Evolutionary conservation across 495 filamentous ascomycete species (phyloP).

Genomic region (Aspergillus sclerotiicarbonarius): DNA sequence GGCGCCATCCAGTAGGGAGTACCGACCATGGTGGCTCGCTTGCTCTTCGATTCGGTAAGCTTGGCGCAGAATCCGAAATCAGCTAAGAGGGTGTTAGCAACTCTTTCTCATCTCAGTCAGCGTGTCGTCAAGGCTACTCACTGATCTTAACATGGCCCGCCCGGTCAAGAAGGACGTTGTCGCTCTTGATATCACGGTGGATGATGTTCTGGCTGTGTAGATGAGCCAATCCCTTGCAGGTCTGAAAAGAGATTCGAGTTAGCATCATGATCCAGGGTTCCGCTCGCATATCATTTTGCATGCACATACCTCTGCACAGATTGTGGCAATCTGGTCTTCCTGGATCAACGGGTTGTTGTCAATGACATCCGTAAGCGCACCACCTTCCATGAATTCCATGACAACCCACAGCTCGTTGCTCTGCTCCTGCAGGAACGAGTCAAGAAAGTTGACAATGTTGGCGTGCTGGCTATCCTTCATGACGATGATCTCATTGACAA

Average conservation of each 20-base stretch:
- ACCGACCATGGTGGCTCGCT: constrained; percentile 98
- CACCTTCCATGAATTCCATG: constrained; percentile 99
- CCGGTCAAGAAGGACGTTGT: constrained; percentile 93
- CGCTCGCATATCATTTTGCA: neutral
- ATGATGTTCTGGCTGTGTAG: constrained; percentile 95
- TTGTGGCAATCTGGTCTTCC: constrained; percentile 96
- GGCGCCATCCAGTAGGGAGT: constrained; percentile 99
- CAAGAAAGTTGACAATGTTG: constrained; percentile 98
- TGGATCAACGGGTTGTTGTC: constrained; percentile 90
- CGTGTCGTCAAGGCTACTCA: constrained; percentile 44
- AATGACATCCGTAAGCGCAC: constrained; percentile 96
- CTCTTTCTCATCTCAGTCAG: neutral
- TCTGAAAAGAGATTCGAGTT: constrained; percentile 54
- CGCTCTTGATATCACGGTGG: constrained; percentile 98
- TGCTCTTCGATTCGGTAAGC: constrained; percentile 92
- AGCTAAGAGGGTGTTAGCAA: constrained; percentile 48
- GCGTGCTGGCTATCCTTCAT: constrained; percentile 98
- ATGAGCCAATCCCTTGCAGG: constrained; percentile 91
- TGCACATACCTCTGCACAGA: constrained; percentile 81
- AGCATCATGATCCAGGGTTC: constrained; percentile 22
- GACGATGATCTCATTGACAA: constrained; percentile 98
- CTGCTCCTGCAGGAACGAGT: constrained; percentile 92
- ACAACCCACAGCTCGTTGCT: constrained; percentile 96
- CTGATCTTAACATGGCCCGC: constrained; percentile 97
- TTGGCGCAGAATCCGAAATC: constrained; percentile 99